Base-by-base conservation (phyloP, 2,329 filamentous ascomycete genomes). In the Fusarium caatingaense region DNA sequence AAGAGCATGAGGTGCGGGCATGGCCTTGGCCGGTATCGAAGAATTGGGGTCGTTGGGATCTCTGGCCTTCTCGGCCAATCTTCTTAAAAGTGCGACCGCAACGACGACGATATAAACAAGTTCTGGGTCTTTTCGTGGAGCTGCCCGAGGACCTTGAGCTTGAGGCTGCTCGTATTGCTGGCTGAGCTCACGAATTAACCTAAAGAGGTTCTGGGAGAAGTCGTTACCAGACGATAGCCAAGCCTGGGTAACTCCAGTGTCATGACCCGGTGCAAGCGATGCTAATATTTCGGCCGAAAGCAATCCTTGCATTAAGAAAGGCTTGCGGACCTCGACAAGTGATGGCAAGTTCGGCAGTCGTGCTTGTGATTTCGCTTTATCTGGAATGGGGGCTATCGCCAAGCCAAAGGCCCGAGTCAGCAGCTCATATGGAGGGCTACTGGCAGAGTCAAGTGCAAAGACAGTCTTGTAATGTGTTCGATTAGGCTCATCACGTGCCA, bases 401-500 rank as follows among this genome's bases (percentile, higher is more conserved):
- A 99, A 85, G 6, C 89, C 94, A 79, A 99, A 98, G 1, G 94
- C 88, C 61, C 92, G 90, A 0, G 94, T 98, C 7, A 98, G 84
- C 15, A 98, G 86, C 67, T 98, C 94, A 72, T 91, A 91, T 1
- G 92, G 88, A 10, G 89, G 85, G 3, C 84, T 84, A 12, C 88
- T 86, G 18, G 83, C 83, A 9, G 89, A 86, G 74, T 97, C 94
- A 9, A 90, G 86, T 21, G 89, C 84, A 74, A 98, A 97, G 12
- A 98, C 91, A 42, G 88, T 85, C 78, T 92, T 92, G 83, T 94
- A 98, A 73, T 92, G 91, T 5, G 89, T 90, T 66, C 96, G 86
- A 75, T 99, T 99, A 0, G 96, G 95, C 73, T 98, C 95, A 77
- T 98, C 96, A 54, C 94, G 88, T 6, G 96, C 95, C 27, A 99